Conservation (phyloP, 2,329 filamentous ascomycete species). For the Dactylonectria macrodidyma region DNA sequence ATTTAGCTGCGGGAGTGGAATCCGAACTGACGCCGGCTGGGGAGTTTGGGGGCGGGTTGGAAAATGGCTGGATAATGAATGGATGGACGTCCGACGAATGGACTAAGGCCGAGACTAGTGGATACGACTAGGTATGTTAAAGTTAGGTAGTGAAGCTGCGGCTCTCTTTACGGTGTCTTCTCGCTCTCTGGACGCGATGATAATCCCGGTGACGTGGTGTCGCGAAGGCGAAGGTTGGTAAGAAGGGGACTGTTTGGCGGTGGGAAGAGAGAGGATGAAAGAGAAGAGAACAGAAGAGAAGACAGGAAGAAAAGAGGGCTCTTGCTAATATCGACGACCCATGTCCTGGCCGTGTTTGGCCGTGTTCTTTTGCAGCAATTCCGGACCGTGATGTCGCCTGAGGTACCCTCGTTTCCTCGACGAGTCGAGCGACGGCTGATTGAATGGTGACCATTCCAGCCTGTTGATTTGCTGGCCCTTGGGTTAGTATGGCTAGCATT, state of each 20-base stretch:
- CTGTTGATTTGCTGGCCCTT: conserved; percentile 15
- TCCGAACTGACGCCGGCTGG: conserved; percentile 1
- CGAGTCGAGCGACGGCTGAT: conserved; percentile 16
- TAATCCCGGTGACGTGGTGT: not conserved
- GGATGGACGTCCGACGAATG: not conserved
- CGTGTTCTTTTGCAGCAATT: not conserved
- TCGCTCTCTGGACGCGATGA: not conserved
- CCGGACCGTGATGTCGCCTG: not conserved
- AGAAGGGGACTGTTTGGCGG: not conserved
- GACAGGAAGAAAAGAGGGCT: not conserved
- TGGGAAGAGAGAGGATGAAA: not conserved
- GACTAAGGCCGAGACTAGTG: not conserved
- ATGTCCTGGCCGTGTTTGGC: not conserved
- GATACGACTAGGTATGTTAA: not conserved
- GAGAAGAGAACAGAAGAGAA: conserved; percentile 1
- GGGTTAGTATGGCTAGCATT: not conserved
- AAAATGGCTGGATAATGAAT: not conserved
- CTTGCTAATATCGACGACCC: not conserved
- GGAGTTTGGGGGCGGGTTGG: conserved; percentile 27
- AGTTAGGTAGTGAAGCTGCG: not conserved
- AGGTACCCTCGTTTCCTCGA: not conserved
- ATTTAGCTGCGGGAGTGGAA: conserved; percentile 7
- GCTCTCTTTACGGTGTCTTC: not conserved
- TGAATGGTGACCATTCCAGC: conserved; percentile 24
- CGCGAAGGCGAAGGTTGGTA: not conserved